phyloP scores from a whole-genome alignment of 1,284 basidiomycete species.

The Leccinum angustisporum region DNA sequence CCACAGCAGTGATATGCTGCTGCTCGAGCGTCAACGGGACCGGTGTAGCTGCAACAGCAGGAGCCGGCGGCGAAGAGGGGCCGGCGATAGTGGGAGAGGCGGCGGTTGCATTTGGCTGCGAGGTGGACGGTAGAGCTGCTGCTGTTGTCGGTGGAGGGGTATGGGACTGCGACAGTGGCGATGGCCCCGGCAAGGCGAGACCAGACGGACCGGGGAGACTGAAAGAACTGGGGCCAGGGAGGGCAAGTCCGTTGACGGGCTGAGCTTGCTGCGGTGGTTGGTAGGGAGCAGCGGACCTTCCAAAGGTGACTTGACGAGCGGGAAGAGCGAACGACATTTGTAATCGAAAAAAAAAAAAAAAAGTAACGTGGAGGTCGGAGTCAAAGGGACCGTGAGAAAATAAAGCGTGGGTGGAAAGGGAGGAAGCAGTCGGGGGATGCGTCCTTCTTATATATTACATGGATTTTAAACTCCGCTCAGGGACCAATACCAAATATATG shows the following conservation, averaged over 20 bases:
- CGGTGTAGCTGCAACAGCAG: constrained; percentile 33
- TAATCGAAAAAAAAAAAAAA: constrained; percentile 2
- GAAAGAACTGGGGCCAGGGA: constrained; percentile 52
- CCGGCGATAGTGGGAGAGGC: constrained; percentile 22
- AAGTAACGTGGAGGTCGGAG: constrained; percentile 22
- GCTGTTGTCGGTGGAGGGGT: constrained; percentile 35
- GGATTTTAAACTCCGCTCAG: constrained; percentile 33
- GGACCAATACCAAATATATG: constrained; percentile 25
- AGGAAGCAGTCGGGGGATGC: constrained; percentile 10
- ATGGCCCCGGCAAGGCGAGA: constrained; percentile 45
- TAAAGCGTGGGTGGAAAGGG: constrained; percentile 26
- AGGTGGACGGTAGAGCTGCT: constrained; percentile 31
- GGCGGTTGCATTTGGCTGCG: constrained; percentile 23
- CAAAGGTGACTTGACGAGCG: constrained; percentile 75
- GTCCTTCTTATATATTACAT: constrained; percentile 30
- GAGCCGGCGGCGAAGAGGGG: not conserved
- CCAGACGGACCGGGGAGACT: constrained; percentile 41
- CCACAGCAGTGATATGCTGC: constrained; percentile 90
- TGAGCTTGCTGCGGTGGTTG: constrained; percentile 45
- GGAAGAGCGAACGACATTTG: constrained; percentile 71
- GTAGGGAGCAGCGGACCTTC: constrained; percentile 52
- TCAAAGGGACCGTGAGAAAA: constrained; percentile 34
- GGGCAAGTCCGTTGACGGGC: constrained; percentile 43
- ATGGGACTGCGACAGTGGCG: constrained; percentile 36
- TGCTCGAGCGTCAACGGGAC: constrained; percentile 79